A percentile compares a stretch with the other conserved stretches of the same genome.
Conservation (phyloP, 2,329 filamentous ascomycete species). For the Aspergillus flavus region DNA sequence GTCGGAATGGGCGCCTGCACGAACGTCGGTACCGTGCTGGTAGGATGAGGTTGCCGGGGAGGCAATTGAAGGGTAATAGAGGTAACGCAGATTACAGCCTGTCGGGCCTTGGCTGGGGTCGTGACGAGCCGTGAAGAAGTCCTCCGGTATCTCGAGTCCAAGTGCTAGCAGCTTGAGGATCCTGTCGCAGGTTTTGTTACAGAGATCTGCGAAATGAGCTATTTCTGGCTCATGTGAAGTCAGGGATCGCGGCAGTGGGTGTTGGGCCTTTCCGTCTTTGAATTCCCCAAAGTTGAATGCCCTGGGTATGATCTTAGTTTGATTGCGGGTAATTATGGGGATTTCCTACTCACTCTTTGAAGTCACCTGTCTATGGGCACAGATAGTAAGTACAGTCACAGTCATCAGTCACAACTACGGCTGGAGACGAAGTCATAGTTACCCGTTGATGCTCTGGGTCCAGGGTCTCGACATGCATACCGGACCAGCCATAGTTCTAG, state of each 20-base stretch:
- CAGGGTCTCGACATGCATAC: slow-evolving; percentile 84
- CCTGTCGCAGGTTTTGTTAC: slow-evolving; percentile 70
- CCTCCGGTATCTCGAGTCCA: slow-evolving; percentile 62
- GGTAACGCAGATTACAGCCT: slow-evolving; percentile 66
- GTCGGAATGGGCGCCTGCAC: slow-evolving; percentile 90
- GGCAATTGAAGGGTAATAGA: slow-evolving; percentile 68
- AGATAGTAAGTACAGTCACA: slow-evolving; percentile 7
- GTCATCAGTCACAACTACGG: slow-evolving; percentile 8
- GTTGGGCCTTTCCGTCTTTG: slow-evolving; percentile 66
- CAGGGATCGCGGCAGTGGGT: slow-evolving; percentile 73
- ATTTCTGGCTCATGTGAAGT: slow-evolving; percentile 62
- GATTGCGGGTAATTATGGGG: background rate
- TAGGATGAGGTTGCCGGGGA: slow-evolving; percentile 48
- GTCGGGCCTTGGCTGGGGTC: slow-evolving; percentile 53
- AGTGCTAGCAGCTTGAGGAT: slow-evolving; percentile 77
- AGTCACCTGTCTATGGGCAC: slow-evolving; percentile 68
- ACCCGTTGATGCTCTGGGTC: slow-evolving; percentile 82
- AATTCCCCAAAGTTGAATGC: slow-evolving; percentile 93
- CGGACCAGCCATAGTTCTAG: slow-evolving; percentile 84
- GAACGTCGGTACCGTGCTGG: slow-evolving; percentile 64
- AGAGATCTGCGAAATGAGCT: slow-evolving; percentile 67
- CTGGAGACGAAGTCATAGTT: slow-evolving; percentile 29
- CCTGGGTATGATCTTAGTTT: slow-evolving; percentile 49
- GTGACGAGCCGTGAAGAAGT: slow-evolving; percentile 66
- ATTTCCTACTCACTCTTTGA: slow-evolving; percentile 71